Evolutionary conservation across 345 rosid species (phyloP).

Genomic region (Passiflora organensis): DNA sequence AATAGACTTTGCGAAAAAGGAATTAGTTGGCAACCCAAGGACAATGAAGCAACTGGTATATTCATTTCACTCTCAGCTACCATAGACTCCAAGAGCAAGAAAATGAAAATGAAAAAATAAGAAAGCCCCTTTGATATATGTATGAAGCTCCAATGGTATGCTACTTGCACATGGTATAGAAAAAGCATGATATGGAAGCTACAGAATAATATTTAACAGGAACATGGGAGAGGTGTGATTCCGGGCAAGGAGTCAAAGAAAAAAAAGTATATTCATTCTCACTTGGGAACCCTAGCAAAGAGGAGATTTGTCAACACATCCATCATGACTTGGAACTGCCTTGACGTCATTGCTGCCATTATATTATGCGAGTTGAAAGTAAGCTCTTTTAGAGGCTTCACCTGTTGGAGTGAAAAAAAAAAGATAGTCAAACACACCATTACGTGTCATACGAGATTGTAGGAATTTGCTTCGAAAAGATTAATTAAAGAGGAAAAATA

Average conservation of each 20-base stretch:
- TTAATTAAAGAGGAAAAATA: background rate
- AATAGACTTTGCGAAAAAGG: background rate
- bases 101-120: background rate
- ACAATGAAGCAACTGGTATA: too few relatives aligned
- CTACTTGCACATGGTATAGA: background rate
- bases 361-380: conserved; percentile 76
- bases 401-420: conserved; percentile 30
- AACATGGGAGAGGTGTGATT: background rate
- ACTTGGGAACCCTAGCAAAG: conserved; percentile 98
- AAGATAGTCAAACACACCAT: conserved; percentile 12
- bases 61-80: background rate
- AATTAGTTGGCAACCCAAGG: too few relatives aligned
- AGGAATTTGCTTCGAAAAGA: background rate
- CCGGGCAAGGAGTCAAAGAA: background rate
- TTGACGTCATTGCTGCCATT: conserved; percentile 94
- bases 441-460: background rate
- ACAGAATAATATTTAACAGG: background rate
- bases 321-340: conserved; percentile 95
- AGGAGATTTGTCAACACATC: conserved; percentile 96
- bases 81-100: background rate
- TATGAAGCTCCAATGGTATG: background rate
- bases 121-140: background rate
- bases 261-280: conserved; percentile 26
- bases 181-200: background rate
- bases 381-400: conserved; percentile 96